phyloP scores from a whole-genome alignment of 2,329 filamentous ascomycete species.

The Pyricularia sp. region DNA sequence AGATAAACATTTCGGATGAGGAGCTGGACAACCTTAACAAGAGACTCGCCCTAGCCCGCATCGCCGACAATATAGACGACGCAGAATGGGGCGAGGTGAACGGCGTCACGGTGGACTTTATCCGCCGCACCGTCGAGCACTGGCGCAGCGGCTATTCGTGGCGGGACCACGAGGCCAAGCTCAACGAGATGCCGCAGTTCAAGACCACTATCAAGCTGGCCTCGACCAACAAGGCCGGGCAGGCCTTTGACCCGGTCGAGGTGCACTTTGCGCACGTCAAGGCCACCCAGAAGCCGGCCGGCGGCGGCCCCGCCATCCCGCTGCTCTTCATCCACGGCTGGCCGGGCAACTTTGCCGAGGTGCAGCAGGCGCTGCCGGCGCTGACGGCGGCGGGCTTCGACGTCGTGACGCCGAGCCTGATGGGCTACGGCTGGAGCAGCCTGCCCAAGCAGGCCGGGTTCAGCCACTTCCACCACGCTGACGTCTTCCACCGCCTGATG shows the following conservation, averaged over 20 bases:
- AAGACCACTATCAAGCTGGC: neutral
- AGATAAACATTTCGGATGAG: neutral
- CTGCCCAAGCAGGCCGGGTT: constrained; percentile 20
- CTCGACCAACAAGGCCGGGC: neutral
- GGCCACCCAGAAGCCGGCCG: neutral
- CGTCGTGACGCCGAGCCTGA: constrained; percentile 33
- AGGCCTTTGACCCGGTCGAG: neutral
- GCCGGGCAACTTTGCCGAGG: constrained; percentile 31
- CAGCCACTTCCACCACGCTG: constrained; percentile 17
- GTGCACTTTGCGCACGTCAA: constrained; percentile 3
- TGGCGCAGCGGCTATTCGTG: neutral
- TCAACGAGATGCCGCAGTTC: neutral
- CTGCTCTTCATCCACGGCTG: constrained; percentile 32
- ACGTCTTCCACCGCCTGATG: constrained; percentile 28
- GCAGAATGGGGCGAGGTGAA: neutral
- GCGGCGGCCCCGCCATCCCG: constrained; percentile 20
- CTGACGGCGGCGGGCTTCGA: constrained; percentile 29
- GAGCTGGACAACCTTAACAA: constrained; percentile 3
- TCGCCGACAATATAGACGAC: neutral
- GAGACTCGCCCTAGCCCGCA: constrained; percentile 1
- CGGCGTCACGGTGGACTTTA: constrained; percentile 1
- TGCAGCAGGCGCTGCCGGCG: constrained; percentile 21
- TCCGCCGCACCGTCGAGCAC: constrained; percentile 1
- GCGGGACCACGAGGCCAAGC: neutral
- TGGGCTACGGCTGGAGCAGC: constrained; percentile 33